Conservation (phyloP, 1,284 basidiomycete species). For the Pseudozyma sp. region DNA sequence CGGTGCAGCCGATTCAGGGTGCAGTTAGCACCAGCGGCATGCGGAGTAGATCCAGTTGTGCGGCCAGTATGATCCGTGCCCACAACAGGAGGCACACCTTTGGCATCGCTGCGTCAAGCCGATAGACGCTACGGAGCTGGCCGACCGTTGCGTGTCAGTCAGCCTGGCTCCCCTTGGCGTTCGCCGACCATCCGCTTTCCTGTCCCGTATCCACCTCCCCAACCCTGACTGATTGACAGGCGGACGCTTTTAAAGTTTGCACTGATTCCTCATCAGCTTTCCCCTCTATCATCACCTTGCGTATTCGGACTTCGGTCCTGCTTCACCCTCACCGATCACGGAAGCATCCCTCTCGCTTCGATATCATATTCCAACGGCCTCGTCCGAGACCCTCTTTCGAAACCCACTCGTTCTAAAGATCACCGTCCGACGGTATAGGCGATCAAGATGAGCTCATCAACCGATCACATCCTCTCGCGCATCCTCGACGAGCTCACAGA, state of each 20-base stretch:
- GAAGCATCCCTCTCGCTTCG: neutral
- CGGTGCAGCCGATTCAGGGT: conserved; percentile 14
- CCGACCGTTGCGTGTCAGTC: neutral
- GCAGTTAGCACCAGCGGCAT: neutral
- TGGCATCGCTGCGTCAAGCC: too few relatives aligned
- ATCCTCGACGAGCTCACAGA: conserved; percentile 61
- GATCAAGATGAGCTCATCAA: conserved; percentile 30
- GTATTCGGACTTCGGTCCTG: neutral
- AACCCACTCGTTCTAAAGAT: neutral
- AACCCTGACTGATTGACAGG: neutral
- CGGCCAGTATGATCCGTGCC: conserved; percentile 9
- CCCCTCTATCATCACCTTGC: neutral
- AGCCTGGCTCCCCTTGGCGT: neutral
- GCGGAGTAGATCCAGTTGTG: neutral
- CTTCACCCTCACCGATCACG: too few relatives aligned
- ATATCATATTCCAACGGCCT: neutral
- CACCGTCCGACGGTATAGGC: neutral
- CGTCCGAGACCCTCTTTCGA: neutral
- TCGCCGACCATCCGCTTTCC: conserved; percentile 16
- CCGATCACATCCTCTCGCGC: conserved; percentile 44
- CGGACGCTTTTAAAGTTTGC: neutral
- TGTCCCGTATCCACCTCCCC: neutral
- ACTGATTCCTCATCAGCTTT: neutral
- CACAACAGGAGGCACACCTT: neutral
- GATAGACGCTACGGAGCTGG: neutral